These are phyloP conservation scores for Penicillium soppii DNA, from an alignment of 495 filamentous ascomycete species.

Conservation along the genomic window DNA sequence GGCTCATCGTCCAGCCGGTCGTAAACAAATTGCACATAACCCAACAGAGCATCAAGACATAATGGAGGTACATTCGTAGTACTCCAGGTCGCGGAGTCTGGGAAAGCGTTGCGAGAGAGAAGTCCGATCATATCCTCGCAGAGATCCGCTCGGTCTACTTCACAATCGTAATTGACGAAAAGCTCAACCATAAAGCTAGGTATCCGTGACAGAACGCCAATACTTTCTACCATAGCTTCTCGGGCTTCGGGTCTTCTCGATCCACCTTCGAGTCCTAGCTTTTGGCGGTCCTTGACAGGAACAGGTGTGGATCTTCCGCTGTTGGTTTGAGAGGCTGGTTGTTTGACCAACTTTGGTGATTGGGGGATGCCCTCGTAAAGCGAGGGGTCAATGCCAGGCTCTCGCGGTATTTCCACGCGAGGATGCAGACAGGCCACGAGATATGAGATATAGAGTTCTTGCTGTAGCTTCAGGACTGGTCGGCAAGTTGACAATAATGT, in stretches of 20 bases:
- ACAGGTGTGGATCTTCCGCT: conserved; percentile 92
- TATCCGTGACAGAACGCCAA: conserved; percentile 87
- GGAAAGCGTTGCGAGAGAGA: conserved; percentile 89
- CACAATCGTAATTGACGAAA: conserved; percentile 98
- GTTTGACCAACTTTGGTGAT: conserved; percentile 81
- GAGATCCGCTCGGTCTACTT: conserved; percentile 85
- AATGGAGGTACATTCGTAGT: conserved; percentile 96
- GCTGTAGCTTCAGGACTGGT: conserved; percentile 90
- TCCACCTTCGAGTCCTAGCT: conserved; percentile 90
- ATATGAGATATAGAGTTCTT: conserved; percentile 95
- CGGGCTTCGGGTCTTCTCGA: conserved; percentile 87
- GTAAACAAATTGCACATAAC: conserved; percentile 87
- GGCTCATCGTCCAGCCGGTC: conserved; percentile 78
- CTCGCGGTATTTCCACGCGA: conserved; percentile 83
- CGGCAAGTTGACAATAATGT: conserved; percentile 90
- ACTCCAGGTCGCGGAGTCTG: conserved; percentile 98
- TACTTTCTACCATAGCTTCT: conserved; percentile 98
- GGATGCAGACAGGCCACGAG: conserved; percentile 92
- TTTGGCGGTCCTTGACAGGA: conserved; percentile 88
- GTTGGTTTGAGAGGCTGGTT: conserved; percentile 68
- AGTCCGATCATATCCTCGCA: conserved; percentile 95
- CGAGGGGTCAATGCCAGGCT: conserved; percentile 84
- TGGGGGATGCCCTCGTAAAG: conserved; percentile 94
- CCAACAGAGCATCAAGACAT: conserved; percentile 86
- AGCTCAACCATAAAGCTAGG: conserved; percentile 92